These are phyloP conservation scores for Xylariomycetidae sp. DNA, from an alignment of 2,329 filamentous ascomycete genomes.

Conservation along the genomic window DNA sequence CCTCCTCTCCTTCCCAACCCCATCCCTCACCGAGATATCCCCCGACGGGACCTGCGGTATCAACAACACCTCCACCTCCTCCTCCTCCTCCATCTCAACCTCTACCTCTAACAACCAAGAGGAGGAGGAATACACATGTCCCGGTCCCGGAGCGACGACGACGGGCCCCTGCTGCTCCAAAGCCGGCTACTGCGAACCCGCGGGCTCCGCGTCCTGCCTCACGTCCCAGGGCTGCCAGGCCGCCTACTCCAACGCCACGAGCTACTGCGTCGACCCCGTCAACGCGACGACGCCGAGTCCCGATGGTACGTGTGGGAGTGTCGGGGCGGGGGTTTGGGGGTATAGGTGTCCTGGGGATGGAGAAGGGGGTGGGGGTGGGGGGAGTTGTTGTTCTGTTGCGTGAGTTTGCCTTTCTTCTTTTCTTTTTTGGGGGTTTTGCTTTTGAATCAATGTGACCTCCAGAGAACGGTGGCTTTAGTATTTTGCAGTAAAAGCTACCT, in stretches of 20 bases:
- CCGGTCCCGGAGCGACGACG: too few relatives aligned
- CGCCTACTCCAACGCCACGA: constrained; percentile 23
- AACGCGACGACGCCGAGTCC: constrained; percentile 22
- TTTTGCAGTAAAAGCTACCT: too few relatives aligned
- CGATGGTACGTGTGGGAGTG: constrained; percentile 27
- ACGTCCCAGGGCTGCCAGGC: constrained; percentile 25
- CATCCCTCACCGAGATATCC: constrained; percentile 20
- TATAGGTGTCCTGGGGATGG: constrained; percentile 23
- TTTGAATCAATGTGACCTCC: too few relatives aligned
- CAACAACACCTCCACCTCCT: too few relatives aligned
- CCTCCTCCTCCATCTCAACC: too few relatives aligned
- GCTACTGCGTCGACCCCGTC: constrained; percentile 20
- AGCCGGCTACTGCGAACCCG: constrained; percentile 25
- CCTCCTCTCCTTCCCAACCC: constrained; percentile 8
- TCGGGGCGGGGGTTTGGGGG: constrained; percentile 21
- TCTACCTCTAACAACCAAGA: too few relatives aligned
- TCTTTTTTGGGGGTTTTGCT: background rate
- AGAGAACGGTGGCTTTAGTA: background rate
- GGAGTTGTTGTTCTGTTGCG: constrained; percentile 24
- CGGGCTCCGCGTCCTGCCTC: constrained; percentile 24
- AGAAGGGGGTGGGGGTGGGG: constrained; percentile 8
- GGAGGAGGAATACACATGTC: constrained; percentile 25
- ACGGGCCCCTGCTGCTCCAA: constrained; percentile 25
- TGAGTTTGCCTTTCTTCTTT: constrained; percentile 12
- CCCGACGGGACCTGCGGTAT: constrained; percentile 27